Conservation (phyloP, 805 yeast species). For the Pichia nanzhaoensis region DNA sequence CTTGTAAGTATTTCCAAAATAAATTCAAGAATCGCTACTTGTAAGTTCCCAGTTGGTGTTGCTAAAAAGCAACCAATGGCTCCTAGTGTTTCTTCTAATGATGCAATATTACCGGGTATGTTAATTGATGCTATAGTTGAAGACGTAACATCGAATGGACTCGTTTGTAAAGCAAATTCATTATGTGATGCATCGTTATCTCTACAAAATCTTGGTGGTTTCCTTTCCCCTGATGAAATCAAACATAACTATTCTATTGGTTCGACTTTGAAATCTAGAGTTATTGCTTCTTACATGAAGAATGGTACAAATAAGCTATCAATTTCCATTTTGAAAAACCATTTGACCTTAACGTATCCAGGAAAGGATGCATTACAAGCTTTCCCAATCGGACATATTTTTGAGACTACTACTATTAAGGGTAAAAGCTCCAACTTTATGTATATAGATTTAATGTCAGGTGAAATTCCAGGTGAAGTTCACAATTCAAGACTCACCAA, state of each 20-base stretch:
- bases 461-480: conserved; percentile 56
- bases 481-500: conserved; percentile 67
- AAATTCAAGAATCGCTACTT: conserved; percentile 51
- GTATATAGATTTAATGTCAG: conserved; percentile 51
- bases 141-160: conserved; percentile 53
- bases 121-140: conserved; percentile 67
- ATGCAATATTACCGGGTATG: conserved; percentile 81
- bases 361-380: conserved; percentile 43
- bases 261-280: conserved; percentile 59
- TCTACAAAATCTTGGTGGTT: conserved; percentile 51
- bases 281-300: conserved; percentile 47
- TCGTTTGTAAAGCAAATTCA: conserved; percentile 69
- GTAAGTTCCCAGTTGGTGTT: conserved; percentile 38
- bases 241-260: conserved; percentile 66
- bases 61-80: conserved; percentile 44
- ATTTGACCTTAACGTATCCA: conserved; percentile 31
- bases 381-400: conserved; percentile 70
- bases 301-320: conserved; percentile 51
- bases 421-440: conserved; percentile 54
- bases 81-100: conserved; percentile 60
- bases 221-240: conserved; percentile 35
- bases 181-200: conserved; percentile 65
- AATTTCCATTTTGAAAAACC: conserved; percentile 56
- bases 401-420: conserved; percentile 51
- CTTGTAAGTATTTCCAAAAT: conserved; percentile 51